phyloP scores from a whole-genome alignment of 2,329 filamentous ascomycete species.

The Sporothrix humicola region DNA sequence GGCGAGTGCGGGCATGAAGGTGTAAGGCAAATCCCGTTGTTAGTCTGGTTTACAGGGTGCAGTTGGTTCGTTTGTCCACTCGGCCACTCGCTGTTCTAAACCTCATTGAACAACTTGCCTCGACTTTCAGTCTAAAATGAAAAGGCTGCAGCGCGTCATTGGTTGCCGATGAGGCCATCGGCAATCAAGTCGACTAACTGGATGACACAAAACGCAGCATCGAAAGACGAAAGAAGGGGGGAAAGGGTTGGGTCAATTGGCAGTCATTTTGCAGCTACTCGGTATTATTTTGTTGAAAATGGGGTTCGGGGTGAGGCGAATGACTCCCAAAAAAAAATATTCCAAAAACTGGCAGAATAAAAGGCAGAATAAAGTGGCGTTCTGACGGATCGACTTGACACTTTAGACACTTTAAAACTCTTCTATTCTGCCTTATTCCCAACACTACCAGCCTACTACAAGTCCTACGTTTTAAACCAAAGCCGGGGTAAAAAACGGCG shows the following conservation, averaged over 20 bases:
- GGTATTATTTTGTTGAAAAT: neutral
- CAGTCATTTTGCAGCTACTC: neutral
- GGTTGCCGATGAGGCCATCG: slow-evolving; percentile 35
- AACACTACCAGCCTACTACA: too few species aligned
- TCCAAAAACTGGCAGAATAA: neutral
- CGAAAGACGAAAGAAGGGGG: neutral
- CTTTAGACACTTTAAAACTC: neutral
- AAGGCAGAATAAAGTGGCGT: neutral
- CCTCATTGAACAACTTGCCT: neutral
- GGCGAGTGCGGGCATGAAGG: neutral
- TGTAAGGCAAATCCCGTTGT: neutral
- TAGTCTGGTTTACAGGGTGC: slow-evolving; percentile 23
- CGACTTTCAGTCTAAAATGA: neutral
- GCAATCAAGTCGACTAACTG: slow-evolving; percentile 20
- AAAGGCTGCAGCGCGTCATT: slow-evolving; percentile 23
- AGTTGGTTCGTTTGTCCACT: neutral
- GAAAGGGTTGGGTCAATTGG: neutral
- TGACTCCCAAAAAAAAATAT: neutral
- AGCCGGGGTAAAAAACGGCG: slow-evolving; percentile 27
- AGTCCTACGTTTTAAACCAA: neutral
- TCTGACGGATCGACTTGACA: slow-evolving; percentile 4
- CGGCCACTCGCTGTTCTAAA: neutral
- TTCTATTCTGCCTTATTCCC: neutral
- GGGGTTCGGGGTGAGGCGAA: neutral
- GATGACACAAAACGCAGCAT: slow-evolving; percentile 13